Evolutionary conservation across 306 rosid genomes (phyloP), one percentile per base, ranked within the genome.

Genomic region (Vigna reflexopilosa): DNA sequence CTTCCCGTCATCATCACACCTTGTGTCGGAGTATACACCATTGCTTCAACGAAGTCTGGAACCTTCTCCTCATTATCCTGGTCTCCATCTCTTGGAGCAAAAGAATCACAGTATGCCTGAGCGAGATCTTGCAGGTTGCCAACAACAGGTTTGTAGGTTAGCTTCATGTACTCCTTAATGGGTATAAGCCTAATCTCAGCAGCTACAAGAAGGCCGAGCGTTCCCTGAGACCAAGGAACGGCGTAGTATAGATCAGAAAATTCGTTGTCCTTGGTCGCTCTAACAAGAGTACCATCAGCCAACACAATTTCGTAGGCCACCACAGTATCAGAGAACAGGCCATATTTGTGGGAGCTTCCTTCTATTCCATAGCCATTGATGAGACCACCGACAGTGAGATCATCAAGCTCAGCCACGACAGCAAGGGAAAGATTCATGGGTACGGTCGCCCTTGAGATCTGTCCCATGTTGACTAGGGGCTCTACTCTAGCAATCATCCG

Each of bases 381-480:
- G 83, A 95, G 97, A 73, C 98, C 98, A 79, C 98, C 98, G 42
- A 95, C 98, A 52, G 98, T 95, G 69, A 95, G 98, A 85, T 95
- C 98, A 76, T 95, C 98, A 9, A 95, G 90, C 84, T 95, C 98
- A 0, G 98, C 98, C 67, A 95, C 97, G 4, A 95, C 98, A 12
- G 98, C 98, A 65, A 92, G 97, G 22, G 98, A 11, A 64, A 95
- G 90, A 82, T 95, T 92, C 97, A 91, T 80, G 0, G 98, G 98
- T 61, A 91, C 94, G 12, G 98, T 90, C 30, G 78, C 95, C 89
- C 98, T 88, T 4, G 85, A 40, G 47, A 95, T 95, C 81, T 95
- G 98, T 34, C 98, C 98, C 98, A 95, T 95, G 90, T 92, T 95
- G 70, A 95, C 98, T 44, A 90, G 84, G 69, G 98, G 98, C 90